Base-by-base conservation (phyloP, 2,329 filamentous ascomycete species). In the Myriangium duriaei region DNA sequence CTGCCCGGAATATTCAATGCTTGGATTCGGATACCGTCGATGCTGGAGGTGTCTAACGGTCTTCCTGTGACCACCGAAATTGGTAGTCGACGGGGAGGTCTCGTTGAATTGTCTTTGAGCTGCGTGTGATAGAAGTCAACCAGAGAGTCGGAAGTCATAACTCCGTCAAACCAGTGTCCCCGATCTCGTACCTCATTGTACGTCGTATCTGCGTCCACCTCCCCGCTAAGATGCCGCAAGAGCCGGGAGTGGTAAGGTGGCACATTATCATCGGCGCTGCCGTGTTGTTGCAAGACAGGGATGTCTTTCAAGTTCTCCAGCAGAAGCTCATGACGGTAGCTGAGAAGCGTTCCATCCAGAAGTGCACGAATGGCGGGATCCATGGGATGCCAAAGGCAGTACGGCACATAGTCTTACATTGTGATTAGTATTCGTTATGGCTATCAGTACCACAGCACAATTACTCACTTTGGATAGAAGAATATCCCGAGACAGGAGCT, bases 401-500 rank as follows among this genome's bases (percentile, higher is more conserved):
- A 75, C 14, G 72, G 65, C 2, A 75, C 71, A 47, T 76, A 76
- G 41, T 67, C 62, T 66, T 34, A 3, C 9, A n/a, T n/a, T n/a
- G 21, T 26, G 7, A 26, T 26, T 26, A 26, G 21, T n/a, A 7
- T 26, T 26, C n/a, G 21, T 26, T n/a, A 7, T 7, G 7, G 7
- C n/a, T n/a, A n/a, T 26, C 21, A 26, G 7, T 26, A 7, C 7
- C 21, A 7, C 21, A 26, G 7, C n/a, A 7, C 21, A 16, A 24
- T 29, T 15, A 52, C 56, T 58, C 45, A 59, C 57, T 65, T 43
- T 74, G 68, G 39, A 75, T 74, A 2, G 68, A 73, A 1, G 67
- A 60, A 50, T 76, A 76, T 13, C 69, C 71, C 2, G 71, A 74
- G 6, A 74, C 56, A n/a, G 71, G 67, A 10, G 67, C 65, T 13